Evolutionary conservation across 768 basidiomycete species (phyloP).

Genomic region (Austroboletus eburneus): DNA sequence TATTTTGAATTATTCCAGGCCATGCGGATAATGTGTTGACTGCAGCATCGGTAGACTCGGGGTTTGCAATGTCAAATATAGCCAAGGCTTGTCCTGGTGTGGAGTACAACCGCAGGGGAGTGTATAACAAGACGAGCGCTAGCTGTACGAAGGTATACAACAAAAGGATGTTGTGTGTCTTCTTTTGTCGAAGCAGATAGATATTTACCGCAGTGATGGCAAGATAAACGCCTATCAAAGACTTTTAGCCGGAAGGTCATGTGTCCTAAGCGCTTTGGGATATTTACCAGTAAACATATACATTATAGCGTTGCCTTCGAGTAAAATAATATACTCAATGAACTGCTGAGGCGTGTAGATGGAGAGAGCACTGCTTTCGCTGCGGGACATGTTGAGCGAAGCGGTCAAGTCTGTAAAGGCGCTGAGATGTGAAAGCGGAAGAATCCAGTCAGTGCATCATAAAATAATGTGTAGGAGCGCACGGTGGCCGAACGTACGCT

Average conservation of each 20-base stretch:
- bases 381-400: too few species aligned
- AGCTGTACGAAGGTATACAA: neutral
- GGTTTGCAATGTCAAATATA: neutral
- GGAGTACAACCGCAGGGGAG: neutral
- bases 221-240: constrained; percentile 4
- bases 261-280: neutral
- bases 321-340: constrained; percentile 17
- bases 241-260: neutral
- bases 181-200: neutral
- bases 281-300: constrained; percentile 17
- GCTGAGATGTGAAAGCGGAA: too few species aligned
- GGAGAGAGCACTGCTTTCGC: too few species aligned
- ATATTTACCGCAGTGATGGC: neutral
- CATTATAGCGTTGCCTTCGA: constrained; percentile 18
- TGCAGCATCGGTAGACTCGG: neutral
- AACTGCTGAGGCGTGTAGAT: too few species aligned
- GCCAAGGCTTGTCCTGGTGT: neutral
- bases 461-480: too few species aligned
- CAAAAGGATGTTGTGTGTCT: neutral
- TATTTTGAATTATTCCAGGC: neutral
- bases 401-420: too few species aligned
- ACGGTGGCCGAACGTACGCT: too few species aligned
- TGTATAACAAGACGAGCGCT: neutral
- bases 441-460: too few species aligned
- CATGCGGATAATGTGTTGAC: neutral